A percentile compares a stretch with the other conserved stretches of the same genome.
Conservation (phyloP, 306 rosid genomes). For the Albizia julibrissin region DNA sequence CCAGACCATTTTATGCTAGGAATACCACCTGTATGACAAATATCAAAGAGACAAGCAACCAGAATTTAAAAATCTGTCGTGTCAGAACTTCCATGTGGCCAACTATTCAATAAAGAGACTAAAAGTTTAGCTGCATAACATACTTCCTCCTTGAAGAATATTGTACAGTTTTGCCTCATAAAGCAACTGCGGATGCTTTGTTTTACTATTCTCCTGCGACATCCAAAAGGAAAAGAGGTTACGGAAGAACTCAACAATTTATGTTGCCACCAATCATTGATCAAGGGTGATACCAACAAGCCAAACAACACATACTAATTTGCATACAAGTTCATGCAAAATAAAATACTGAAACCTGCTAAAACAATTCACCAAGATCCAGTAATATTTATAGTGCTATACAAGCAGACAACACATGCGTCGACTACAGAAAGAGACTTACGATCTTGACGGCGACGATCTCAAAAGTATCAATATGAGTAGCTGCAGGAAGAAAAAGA, state of each 20-base stretch:
- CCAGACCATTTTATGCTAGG: conserved; percentile 61
- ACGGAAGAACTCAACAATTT: neutral
- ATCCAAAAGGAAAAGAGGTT: conserved; percentile 1
- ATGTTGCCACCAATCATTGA: neutral
- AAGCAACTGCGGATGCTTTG: conserved; percentile 93
- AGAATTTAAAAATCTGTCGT: neutral
- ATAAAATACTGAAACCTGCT: neutral
- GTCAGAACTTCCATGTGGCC: neutral
- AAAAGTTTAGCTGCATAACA: conserved; percentile 2
- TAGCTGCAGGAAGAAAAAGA: conserved; percentile 56
- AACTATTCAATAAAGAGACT: neutral
- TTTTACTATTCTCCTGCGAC: conserved; percentile 82
- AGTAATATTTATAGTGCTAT: neutral
- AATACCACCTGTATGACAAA: conserved; percentile 47
- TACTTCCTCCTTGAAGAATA: conserved; percentile 98
- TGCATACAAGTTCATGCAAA: neutral
- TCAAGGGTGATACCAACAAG: neutral
- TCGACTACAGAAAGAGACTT: conserved; percentile 27
- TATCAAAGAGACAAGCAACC: neutral
- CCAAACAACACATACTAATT: neutral
- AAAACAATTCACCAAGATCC: neutral
- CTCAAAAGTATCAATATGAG: conserved; percentile 86
- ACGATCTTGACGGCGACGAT: conserved; percentile 94
- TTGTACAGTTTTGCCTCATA: conserved; percentile 91
- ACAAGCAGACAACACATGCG: neutral